These are phyloP conservation scores for Diversispora eburnea DNA, from an alignment of 192 early-diverging fungal genomes.

Conservation along the genomic window DNA sequence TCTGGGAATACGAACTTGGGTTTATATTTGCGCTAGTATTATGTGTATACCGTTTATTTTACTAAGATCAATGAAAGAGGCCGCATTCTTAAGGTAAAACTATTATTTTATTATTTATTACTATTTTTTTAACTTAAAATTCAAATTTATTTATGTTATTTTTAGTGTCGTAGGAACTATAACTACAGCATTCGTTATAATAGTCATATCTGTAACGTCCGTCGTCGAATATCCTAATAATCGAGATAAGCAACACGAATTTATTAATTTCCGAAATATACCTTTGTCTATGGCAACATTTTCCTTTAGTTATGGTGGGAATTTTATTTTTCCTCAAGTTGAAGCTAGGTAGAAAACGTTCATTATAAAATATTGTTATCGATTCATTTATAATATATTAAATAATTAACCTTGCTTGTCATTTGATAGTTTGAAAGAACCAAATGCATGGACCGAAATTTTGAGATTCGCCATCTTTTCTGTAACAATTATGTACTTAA, in stretches of 20 bases:
- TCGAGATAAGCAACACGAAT: conserved; percentile 37
- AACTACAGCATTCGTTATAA: conserved; percentile 59
- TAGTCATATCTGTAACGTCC: conserved; percentile 51
- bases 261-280: conserved; percentile 49
- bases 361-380: not conserved
- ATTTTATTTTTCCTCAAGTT: conserved; percentile 68
- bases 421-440: conserved; percentile 50
- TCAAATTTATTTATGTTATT: not conserved
- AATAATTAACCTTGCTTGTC: not conserved
- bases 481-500: conserved; percentile 59
- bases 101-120: not conserved
- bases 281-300: conserved; percentile 62
- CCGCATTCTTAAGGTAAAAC: conserved; percentile 46
- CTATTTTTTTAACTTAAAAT: not conserved
- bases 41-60: conserved; percentile 62
- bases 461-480: conserved; percentile 47
- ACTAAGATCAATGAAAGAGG: conserved; percentile 66
- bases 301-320: conserved; percentile 65
- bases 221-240: conserved; percentile 48
- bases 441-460: conserved; percentile 53
- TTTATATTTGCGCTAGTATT: conserved; percentile 48
- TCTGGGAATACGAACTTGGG: conserved; percentile 49
- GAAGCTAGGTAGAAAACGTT: conserved; percentile 39
- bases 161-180: conserved; percentile 57
- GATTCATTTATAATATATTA: not conserved